Evolutionary conservation across 306 rosid genomes (phyloP), one percentile per base, ranked within the genome.

Genomic region (Hippophae gyantsensis): DNA sequence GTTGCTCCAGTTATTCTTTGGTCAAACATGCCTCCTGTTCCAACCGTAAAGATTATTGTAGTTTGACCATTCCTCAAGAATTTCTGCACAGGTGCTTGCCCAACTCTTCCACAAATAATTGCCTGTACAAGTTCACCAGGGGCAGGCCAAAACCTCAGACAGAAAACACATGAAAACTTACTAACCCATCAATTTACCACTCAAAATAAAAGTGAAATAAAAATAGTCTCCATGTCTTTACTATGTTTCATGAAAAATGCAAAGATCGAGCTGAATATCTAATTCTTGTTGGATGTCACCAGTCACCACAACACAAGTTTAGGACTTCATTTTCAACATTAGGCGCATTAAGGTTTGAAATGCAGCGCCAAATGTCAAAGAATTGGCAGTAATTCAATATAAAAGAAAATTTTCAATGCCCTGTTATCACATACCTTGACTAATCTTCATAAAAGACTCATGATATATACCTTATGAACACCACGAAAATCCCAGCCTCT

Each of bases 21-120:
- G 73, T 92, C 99, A 72, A 52, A 88, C 95, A 86, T 73, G 59
- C 95, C 99, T n/a, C 97, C 99, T 0, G 99, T 92, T 63, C 96
- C 99, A 72, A 92, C 99, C 0, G 96, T 92, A 68, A 92, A 92
- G 66, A 88, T 84, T 68, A 93, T 88, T 43, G 88, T 61, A 47
- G 69, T 83, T 54, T 65, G 85, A 52, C 96, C 96, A 77, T 82
- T 88, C 75, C 99, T 83, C 75, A 92, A 78, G 57, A 88, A 83
- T 88, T 92, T 92, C 56, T 92, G 99, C 71, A 92, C 86, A 42
- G 99, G 96, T 54, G 80, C 63, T 77, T 87, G 99, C 53, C 99
- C 99, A 69, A 92, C 86, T 79, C 76, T 88, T 77, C 96, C 99
- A 69, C 99, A 92, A 64, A 92, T 76, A 67, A 88, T 88, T 64